These are phyloP conservation scores for Nicotiana otophora DNA, from an alignment of 257 asterid genomes.

Conservation along the genomic window DNA sequence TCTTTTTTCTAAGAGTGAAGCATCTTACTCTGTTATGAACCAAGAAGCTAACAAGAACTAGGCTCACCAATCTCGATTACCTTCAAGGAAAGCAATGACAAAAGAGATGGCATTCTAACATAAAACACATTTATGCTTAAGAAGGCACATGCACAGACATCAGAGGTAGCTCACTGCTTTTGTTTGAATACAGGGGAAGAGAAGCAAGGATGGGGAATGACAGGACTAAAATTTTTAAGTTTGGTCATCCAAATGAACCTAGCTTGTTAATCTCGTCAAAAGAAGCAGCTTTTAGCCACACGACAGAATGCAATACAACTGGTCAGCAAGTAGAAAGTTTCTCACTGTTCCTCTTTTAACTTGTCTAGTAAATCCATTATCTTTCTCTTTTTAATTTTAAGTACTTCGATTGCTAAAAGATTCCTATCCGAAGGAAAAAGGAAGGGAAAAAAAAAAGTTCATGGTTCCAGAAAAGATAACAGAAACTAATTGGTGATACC, in stretches of 20 bases:
- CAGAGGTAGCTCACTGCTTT: background rate
- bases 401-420: background rate
- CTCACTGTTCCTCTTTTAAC: background rate
- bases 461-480: background rate
- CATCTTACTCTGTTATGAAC: background rate
- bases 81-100: background rate
- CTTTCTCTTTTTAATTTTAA: background rate
- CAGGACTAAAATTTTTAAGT: background rate
- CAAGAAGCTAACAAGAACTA: slow-evolving; percentile 4
- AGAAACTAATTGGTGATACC: background rate
- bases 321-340: slow-evolving; percentile 1
- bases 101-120: background rate
- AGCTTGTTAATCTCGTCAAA: background rate
- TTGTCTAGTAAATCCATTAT: background rate
- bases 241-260: background rate
- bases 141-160: background rate
- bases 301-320: background rate
- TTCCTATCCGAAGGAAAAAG: background rate
- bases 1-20: background rate
- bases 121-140: background rate
- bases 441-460: background rate
- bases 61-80: background rate
- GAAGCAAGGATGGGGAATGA: background rate
- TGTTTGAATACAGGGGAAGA: background rate
- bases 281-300: background rate